A percentile compares a stretch with the other conserved stretches of the same genome.
phyloP scores from a whole-genome alignment of 2,329 filamentous ascomycete genomes.

The Hypoxylon sp. region DNA sequence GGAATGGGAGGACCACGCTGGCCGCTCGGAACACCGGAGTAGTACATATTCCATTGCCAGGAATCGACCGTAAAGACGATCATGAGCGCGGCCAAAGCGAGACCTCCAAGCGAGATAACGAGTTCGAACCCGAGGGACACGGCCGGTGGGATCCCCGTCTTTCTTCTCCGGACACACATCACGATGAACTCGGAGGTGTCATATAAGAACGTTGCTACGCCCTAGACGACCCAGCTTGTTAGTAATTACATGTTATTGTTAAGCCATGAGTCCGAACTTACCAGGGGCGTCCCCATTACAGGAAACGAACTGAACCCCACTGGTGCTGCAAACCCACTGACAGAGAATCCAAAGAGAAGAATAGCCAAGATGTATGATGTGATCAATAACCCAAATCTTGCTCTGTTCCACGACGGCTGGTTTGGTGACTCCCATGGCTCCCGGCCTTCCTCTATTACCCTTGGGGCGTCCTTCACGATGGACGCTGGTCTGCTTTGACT shows the following conservation, averaged over 20 bases:
- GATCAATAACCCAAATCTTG: conserved; percentile 22
- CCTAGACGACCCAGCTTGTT: background rate
- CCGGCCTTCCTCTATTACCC: background rate
- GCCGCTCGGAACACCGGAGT: background rate
- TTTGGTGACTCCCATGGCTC: conserved; percentile 7
- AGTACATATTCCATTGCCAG: conserved; percentile 9
- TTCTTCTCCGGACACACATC: conserved; percentile 13
- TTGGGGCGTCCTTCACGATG: background rate
- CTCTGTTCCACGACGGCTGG: conserved; percentile 19
- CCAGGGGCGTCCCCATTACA: conserved; percentile 17
- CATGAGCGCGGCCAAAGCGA: conserved; percentile 14
- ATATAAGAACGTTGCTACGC: background rate
- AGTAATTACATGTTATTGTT: background rate
- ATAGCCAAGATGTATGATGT: conserved; percentile 14
- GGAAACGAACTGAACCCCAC: conserved; percentile 15
- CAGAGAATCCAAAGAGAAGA: conserved; percentile 18
- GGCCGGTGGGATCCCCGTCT: conserved; percentile 17
- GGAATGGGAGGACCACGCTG: background rate
- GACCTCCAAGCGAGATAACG: conserved; percentile 9
- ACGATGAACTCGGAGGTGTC: conserved; percentile 28
- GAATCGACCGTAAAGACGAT: conserved; percentile 6
- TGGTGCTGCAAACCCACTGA: conserved; percentile 10
- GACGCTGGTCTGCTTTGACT: background rate
- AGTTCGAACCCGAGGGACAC: conserved; percentile 35
- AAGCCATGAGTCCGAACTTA: background rate